phyloP scores from a whole-genome alignment of 2,329 filamentous ascomycete genomes.

The Hypoxylon rubiginosum region DNA sequence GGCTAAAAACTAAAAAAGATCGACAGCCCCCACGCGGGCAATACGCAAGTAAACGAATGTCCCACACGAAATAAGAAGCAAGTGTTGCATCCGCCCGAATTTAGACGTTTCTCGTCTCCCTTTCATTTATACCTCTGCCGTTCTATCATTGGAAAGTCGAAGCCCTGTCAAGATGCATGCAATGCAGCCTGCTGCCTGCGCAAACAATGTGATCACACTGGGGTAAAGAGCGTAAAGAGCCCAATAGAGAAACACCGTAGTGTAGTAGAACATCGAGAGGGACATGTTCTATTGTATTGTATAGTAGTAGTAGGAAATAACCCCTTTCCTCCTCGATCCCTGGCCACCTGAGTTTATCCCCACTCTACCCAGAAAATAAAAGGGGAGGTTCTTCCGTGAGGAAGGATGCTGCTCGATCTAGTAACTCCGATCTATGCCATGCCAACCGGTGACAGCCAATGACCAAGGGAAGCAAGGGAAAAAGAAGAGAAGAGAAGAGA shows the following conservation, averaged over 20 bases:
- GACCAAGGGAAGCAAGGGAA: slow-evolving; percentile 7
- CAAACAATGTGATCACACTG: slow-evolving; percentile 16
- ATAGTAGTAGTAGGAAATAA: slow-evolving; percentile 13
- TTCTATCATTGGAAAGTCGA: slow-evolving; percentile 27
- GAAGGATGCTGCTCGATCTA: slow-evolving; percentile 38
- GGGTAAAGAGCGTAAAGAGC: slow-evolving; percentile 3
- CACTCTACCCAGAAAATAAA: slow-evolving; percentile 14
- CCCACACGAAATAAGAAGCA: slow-evolving; percentile 15
- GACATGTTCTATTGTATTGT: slow-evolving; percentile 26
- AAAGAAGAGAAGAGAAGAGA: background rate
- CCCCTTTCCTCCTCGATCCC: slow-evolving; percentile 8
- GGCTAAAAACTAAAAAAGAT: slow-evolving; percentile 43
- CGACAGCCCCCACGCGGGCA: slow-evolving; percentile 38
- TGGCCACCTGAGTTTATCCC: slow-evolving; percentile 1
- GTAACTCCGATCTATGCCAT: slow-evolving; percentile 39
- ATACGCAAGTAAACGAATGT: slow-evolving; percentile 11
- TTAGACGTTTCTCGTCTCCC: slow-evolving; percentile 17
- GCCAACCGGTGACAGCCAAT: slow-evolving; percentile 8
- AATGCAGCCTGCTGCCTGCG: too few relatives aligned
- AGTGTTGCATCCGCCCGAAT: slow-evolving; percentile 17
- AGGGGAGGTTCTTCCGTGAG: slow-evolving; percentile 35
- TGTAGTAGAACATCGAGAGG: slow-evolving; percentile 14
- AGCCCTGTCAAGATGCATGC: slow-evolving; percentile 23
- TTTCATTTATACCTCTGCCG: slow-evolving; percentile 20
- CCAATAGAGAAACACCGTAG: slow-evolving; percentile 8